These are phyloP conservation scores for Ceratonia siliqua DNA, from an alignment of 306 rosid genomes.

Conservation along the genomic window DNA sequence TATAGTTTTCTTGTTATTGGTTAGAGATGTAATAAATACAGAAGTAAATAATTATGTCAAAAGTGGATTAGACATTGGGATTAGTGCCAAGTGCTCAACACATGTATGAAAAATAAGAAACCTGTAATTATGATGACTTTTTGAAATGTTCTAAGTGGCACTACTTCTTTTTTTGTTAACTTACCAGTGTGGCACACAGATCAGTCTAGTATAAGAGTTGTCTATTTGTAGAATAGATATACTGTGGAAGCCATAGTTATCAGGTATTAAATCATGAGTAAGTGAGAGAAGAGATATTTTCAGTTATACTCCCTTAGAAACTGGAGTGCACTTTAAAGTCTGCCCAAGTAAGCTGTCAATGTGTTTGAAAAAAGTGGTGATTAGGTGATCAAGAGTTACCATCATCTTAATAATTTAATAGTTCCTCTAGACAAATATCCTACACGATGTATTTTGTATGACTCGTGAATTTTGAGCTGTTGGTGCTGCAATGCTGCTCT, in stretches of 20 bases:
- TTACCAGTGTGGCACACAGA: not conserved
- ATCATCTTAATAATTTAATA: not conserved
- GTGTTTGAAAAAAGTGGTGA: constrained; percentile 8
- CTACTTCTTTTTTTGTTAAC: not conserved
- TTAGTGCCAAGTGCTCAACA: not conserved
- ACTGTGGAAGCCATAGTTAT: constrained; percentile 3
- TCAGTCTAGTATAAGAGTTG: constrained; percentile 12
- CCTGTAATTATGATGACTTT: not conserved
- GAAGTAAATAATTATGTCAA: not conserved
- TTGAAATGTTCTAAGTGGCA: not conserved
- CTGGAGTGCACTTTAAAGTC: constrained; percentile 4
- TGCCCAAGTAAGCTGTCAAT: constrained; percentile 12
- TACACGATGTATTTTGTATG: not conserved
- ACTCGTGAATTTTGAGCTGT: not conserved
- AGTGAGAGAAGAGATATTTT: not conserved
- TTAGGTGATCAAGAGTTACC: not conserved
- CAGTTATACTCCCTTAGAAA: not conserved
- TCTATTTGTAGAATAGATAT: constrained; percentile 1
- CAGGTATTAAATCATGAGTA: constrained; percentile 8
- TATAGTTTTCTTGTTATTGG: not conserved
- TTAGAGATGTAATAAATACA: constrained; percentile 5
- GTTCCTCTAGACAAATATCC: constrained; percentile 5
- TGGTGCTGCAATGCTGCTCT: constrained; percentile 5
- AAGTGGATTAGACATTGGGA: not conserved
- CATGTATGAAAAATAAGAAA: not conserved